phyloP scores from a whole-genome alignment of 2,329 filamentous ascomycete genomes.

The Hypoxylon sp. region DNA sequence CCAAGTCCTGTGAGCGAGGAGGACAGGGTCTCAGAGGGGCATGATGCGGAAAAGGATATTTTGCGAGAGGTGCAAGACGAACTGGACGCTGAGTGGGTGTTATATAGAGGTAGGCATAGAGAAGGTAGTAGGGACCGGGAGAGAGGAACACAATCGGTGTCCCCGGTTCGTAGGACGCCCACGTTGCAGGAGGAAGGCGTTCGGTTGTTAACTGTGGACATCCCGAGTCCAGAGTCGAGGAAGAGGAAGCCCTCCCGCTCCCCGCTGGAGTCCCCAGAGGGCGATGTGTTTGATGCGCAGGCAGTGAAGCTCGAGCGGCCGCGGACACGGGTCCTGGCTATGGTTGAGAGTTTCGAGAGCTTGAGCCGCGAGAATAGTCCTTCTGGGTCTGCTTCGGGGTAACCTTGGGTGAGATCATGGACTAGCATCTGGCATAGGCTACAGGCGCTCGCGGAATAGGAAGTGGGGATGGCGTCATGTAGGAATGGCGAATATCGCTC shows the following conservation, averaged over 20 bases:
- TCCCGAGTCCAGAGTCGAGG: constrained; percentile 30
- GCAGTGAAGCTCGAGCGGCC: constrained; percentile 59
- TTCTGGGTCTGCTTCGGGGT: constrained; percentile 43
- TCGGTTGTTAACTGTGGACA: constrained; percentile 30
- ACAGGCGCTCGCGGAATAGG: constrained; percentile 1
- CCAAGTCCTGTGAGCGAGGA: constrained; percentile 43
- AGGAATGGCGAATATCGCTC: constrained; percentile 26
- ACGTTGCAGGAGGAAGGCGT: constrained; percentile 23
- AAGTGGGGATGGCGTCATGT: constrained; percentile 19
- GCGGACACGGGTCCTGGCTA: constrained; percentile 64
- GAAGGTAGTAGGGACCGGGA: neutral
- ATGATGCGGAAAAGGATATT: constrained; percentile 42
- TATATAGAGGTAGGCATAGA: constrained; percentile 12
- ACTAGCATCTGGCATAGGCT: neutral
- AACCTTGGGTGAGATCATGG: neutral
- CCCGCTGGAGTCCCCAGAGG: constrained; percentile 44
- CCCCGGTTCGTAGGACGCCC: constrained; percentile 30
- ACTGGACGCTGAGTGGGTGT: constrained; percentile 47
- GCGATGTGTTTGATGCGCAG: constrained; percentile 58
- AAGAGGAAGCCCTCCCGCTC: constrained; percentile 43
- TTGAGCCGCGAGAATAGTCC: constrained; percentile 62
- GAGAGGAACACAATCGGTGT: constrained; percentile 20
- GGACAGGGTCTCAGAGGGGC: constrained; percentile 8
- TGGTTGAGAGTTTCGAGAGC: constrained; percentile 70
- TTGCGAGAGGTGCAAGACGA: constrained; percentile 47